phyloP scores from a whole-genome alignment of 2,329 filamentous ascomycete genomes.

The Pseudogymnoascus destructans region DNA sequence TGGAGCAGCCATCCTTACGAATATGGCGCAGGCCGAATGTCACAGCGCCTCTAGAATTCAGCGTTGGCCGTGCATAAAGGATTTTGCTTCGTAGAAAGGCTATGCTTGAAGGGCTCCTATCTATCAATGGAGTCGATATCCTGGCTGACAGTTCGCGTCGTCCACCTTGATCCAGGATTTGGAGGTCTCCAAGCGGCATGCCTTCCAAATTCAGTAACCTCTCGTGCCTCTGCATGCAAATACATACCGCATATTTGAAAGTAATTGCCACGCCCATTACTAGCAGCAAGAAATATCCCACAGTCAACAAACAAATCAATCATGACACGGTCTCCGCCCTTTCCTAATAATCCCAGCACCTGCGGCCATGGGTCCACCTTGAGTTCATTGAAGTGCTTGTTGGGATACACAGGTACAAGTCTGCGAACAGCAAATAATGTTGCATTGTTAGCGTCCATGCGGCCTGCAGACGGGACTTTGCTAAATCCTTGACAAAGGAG shows the following conservation, averaged over 20 bases:
- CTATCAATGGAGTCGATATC: slow-evolving; percentile 24
- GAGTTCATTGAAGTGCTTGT: slow-evolving; percentile 55
- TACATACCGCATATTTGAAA: slow-evolving; percentile 64
- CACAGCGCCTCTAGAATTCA: slow-evolving; percentile 55
- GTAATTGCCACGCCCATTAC: slow-evolving; percentile 49
- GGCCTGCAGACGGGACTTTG: slow-evolving; percentile 28
- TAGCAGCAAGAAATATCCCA: slow-evolving; percentile 57
- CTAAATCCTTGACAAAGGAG: slow-evolving; percentile 76
- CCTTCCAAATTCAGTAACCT: slow-evolving; percentile 15
- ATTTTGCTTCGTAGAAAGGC: slow-evolving; percentile 70
- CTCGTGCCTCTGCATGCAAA: background rate
- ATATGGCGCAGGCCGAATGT: slow-evolving; percentile 67
- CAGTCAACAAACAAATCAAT: slow-evolving; percentile 63
- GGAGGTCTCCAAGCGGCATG: slow-evolving; percentile 21
- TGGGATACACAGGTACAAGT: slow-evolving; percentile 49
- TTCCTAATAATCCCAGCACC: slow-evolving; percentile 60
- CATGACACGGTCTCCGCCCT: slow-evolving; percentile 64
- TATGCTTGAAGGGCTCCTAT: slow-evolving; percentile 40
- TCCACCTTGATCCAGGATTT: slow-evolving; percentile 9
- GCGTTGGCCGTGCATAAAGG: slow-evolving; percentile 64
- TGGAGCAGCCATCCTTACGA: slow-evolving; percentile 45
- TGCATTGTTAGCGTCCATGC: slow-evolving; percentile 15
- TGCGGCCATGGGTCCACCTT: slow-evolving; percentile 63
- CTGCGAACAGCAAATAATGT: slow-evolving; percentile 44
- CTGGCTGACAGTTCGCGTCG: background rate